A percentile compares a stretch with the other conserved stretches of the same genome.
Conservation (phyloP, 106 monocot genomes). For the Platanthera guangdongensis region DNA sequence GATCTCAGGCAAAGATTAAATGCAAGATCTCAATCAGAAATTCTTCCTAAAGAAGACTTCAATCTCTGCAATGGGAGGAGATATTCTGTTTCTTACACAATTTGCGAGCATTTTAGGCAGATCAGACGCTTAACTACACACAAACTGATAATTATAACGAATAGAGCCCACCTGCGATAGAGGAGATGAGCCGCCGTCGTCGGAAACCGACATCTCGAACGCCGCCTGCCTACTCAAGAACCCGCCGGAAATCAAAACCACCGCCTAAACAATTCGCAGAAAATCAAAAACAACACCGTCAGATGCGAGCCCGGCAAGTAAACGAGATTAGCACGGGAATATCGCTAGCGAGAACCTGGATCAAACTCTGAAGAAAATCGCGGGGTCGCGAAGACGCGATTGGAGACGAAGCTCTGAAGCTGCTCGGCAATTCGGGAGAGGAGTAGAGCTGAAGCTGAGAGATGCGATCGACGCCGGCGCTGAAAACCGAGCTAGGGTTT, state of each 20-base stretch:
- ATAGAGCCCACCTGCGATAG: background rate
- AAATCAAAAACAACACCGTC: background rate
- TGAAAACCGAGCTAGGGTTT: slow-evolving; percentile 4
- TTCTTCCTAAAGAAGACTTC: slow-evolving; percentile 3
- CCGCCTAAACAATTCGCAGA: background rate
- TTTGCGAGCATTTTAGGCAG: background rate
- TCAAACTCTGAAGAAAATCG: background rate
- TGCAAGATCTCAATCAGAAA: slow-evolving; percentile 3
- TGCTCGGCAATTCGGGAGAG: background rate
- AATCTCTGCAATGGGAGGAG: background rate
- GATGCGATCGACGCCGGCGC: background rate
- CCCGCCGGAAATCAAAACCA: background rate
- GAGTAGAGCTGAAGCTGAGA: background rate
- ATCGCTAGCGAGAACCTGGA: background rate
- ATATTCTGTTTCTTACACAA: background rate
- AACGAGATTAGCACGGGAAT: background rate
- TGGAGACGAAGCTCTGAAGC: background rate
- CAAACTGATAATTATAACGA: background rate
- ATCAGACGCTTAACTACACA: background rate
- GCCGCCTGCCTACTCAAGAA: background rate
- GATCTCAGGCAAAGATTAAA: slow-evolving; percentile 9
- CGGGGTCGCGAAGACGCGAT: background rate
- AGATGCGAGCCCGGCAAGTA: background rate
- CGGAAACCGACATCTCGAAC: slow-evolving; percentile 4
- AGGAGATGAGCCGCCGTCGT: background rate